These are phyloP conservation scores for Pythium rishiriense DNA, from an alignment of 352 stramenopile genomes.

Conservation along the genomic window DNA sequence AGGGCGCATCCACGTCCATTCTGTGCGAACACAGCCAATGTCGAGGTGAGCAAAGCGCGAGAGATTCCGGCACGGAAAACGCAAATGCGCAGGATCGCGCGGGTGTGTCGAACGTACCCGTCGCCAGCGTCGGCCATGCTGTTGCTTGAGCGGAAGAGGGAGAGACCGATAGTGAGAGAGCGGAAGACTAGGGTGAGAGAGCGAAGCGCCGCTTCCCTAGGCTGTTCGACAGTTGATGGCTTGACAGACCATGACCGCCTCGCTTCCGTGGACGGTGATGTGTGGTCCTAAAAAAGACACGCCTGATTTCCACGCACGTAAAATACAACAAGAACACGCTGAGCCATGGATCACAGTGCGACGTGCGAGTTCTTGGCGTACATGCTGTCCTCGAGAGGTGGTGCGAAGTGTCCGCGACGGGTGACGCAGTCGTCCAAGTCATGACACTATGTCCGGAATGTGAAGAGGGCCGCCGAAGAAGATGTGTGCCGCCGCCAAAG, in stretches of 20 bases:
- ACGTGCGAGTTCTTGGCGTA: conserved; percentile 1
- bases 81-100: too few relatives aligned
- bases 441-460: not conserved
- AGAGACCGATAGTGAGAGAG: not conserved
- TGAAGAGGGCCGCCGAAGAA: not conserved
- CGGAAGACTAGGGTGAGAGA: too few relatives aligned
- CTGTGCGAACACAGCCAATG: not conserved
- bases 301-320: conserved; percentile 2
- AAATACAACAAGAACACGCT: not conserved
- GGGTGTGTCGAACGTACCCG: not conserved
- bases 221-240: conserved; percentile 1
- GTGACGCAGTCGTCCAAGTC: not conserved
- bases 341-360: not conserved
- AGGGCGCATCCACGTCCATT: not conserved
- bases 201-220: not conserved
- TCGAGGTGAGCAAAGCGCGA: not conserved
- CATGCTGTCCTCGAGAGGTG: not conserved
- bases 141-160: not conserved
- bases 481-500: not conserved
- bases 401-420: not conserved
- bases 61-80: too few relatives aligned
- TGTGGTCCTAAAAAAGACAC: not conserved
- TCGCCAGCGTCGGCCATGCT: conserved; percentile 1
- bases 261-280: not conserved
- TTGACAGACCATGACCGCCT: conserved; percentile 1